Base-by-base conservation (phyloP, 768 basidiomycete species). In the Tricholoma matsutake region DNA sequence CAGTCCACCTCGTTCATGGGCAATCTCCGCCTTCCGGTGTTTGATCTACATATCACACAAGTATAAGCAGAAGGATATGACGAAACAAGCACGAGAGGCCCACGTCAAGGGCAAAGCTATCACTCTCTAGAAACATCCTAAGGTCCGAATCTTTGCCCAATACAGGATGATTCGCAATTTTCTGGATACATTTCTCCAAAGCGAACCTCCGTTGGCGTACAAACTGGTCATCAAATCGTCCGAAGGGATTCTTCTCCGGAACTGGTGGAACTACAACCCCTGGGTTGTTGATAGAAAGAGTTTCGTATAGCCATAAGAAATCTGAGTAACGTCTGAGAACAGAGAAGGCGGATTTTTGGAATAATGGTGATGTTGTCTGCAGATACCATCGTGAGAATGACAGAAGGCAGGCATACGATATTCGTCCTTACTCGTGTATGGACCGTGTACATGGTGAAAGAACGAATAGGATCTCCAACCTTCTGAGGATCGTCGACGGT, bases 301-400 rank as follows among this genome's bases (percentile, higher is more conserved):
- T 86, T 68, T 95, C 94, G 72, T 92, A 97, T 1, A 99, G 75
- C 97, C 97, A 98, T 18, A 98, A 83, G 68, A 98, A 99, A 74
- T 99, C 96, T 6, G 93, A 94, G 74, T 97, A 99, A 32, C 97
- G 88, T n/a, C 97, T 85, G 1, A 99, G 86, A 56, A 98, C 97
- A 2, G 95, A 96, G 72, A 97, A 96, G 1, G 86, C 78, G 1
- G 87, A 84, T 78, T 92, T 93, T 64, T 87, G 84, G 76, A 84
- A 98, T 25, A 88, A 75, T 0, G 92, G 88, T 3, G 94, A 96
- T 6, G 89, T 92, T 0, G 95, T 97, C 89, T 93, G 65, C 39
- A 18, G 47, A 29, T 31, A 52, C 28, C 58, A 35, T 37, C 49
- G 34, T 22, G 56, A 54, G 56, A 60, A 57, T 16, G 37, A n/a